Base-by-base conservation (phyloP, 1,284 basidiomycete species). In the Stygiomarasmius scandens region DNA sequence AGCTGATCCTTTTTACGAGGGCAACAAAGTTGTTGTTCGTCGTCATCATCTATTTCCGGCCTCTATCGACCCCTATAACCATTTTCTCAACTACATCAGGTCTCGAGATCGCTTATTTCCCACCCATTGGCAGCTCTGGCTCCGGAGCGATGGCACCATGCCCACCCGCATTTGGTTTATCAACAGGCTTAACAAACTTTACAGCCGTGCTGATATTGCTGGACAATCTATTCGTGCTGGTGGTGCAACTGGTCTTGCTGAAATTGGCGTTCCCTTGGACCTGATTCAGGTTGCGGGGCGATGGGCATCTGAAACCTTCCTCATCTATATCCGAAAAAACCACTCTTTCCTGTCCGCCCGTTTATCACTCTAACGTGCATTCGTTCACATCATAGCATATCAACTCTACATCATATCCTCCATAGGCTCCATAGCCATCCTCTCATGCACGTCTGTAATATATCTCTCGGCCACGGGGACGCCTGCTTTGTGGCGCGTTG, bases 81-180 rank as follows among this genome's bases (percentile, higher is more conserved):
- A 1, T 56, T 64, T 29, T 1, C 23, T 20, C 2, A n/a, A 22
- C 0, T 66, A 61, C 16, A 9, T 69, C 20, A 23, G 14, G 0
- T 43, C 29, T 0, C 61, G 58, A 12, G 64, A 66, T 41, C 3
- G 16, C 0, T 34, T 27, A 0, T 60, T 57, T 34, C 65, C 64
- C 9, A 12, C 55, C 27, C 27, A 62, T 32, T 55, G 54, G 1
- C 24, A 50, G 1, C 58, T 66, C 0, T 65, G 63, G 62, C 4
- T 65, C 2, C 52, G 51, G 10, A 11, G 16, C 0, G 20, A 62
- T n/a, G 64, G 70, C 1, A 12, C 22, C 1, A 29, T 62, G 3
- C 67, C 67, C 0, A 64, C 61, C 1, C 29, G 61, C 0, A 50
- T 48, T 0, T 70, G 64, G 59, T 71, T 71, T 54, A 55, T 69